Percentiles rank a stretch among this genome's conserved stretches.
phyloP scores from a whole-genome alignment of 768 basidiomycete genomes.

The Termitomyces titanicus region DNA sequence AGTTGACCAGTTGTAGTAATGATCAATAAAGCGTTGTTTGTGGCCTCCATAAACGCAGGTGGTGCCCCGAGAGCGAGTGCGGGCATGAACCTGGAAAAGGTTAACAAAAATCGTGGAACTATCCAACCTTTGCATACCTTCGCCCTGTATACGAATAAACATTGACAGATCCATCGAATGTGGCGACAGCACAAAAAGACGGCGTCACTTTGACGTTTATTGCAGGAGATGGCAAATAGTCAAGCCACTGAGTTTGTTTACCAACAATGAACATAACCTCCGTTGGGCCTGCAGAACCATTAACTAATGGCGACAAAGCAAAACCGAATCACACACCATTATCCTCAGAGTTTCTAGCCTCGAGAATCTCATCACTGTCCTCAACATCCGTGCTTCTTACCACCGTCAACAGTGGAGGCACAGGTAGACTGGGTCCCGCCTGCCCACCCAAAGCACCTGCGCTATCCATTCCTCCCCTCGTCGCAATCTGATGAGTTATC shows the following conservation, averaged over 20 bases:
- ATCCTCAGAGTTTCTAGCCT: conserved; percentile 74
- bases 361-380: conserved; percentile 64
- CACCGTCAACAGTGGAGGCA: conserved; percentile 59
- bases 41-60: conserved; percentile 64
- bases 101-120: background rate
- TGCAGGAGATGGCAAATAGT: conserved; percentile 78
- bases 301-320: background rate
- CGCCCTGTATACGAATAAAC: conserved; percentile 85
- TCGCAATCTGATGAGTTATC: conserved; percentile 27
- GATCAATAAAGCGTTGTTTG: conserved; percentile 61
- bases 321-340: conserved; percentile 38
- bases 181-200: conserved; percentile 70
- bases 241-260: conserved; percentile 82
- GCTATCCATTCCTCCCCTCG: conserved; percentile 8
- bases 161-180: conserved; percentile 75
- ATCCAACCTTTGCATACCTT: conserved; percentile 42
- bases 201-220: conserved; percentile 61
- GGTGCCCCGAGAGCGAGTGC: conserved; percentile 70
- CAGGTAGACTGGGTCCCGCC: conserved; percentile 38
- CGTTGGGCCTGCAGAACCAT: conserved; percentile 41
- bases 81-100: conserved; percentile 62
- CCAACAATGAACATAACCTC: conserved; percentile 65
- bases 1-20: conserved; percentile 71
- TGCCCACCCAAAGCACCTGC: conserved; percentile 18
- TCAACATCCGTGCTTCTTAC: conserved; percentile 58